These are phyloP conservation scores for Wickerhamiella allomyrinae DNA, from an alignment of 805 yeast genomes.

Conservation along the genomic window DNA sequence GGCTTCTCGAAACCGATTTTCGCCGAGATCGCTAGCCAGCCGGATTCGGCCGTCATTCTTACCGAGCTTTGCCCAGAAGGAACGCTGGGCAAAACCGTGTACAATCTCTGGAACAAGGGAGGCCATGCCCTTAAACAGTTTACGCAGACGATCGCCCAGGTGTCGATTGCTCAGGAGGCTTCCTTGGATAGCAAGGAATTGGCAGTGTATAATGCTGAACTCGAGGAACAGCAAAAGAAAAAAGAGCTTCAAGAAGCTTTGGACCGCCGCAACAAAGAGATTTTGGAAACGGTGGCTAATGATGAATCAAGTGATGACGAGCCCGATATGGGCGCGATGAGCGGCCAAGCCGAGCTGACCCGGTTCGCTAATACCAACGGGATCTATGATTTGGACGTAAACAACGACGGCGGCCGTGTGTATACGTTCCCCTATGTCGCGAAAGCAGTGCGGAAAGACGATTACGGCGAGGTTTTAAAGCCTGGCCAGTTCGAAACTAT, in stretches of 20 bases:
- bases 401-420: slow-evolving; percentile 31
- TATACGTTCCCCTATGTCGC: slow-evolving; percentile 66
- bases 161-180: slow-evolving; percentile 13
- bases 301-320: slow-evolving; percentile 22
- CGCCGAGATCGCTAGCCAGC: slow-evolving; percentile 38
- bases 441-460: slow-evolving; percentile 53
- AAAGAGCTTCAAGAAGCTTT: slow-evolving; percentile 22
- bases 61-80: slow-evolving; percentile 47
- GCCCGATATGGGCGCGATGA: slow-evolving; percentile 14
- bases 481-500: slow-evolving; percentile 26
- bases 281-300: slow-evolving; percentile 25
- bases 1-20: slow-evolving; percentile 39
- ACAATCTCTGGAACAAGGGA: slow-evolving; percentile 24
- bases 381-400: slow-evolving; percentile 42
- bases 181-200: slow-evolving; percentile 26
- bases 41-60: slow-evolving; percentile 53
- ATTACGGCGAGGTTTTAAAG: slow-evolving; percentile 71
- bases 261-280: slow-evolving; percentile 26
- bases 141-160: slow-evolving; percentile 4
- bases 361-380: slow-evolving; percentile 20
- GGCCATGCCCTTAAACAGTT: slow-evolving; percentile 9
- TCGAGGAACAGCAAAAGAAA: slow-evolving; percentile 14
- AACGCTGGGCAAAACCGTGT: slow-evolving; percentile 38
- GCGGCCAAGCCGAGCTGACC: slow-evolving; percentile 19
- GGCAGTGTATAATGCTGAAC: slow-evolving; percentile 17